Evolutionary conservation across 192 early-diverging fungal species (phyloP), one percentile per base, ranked within the genome.

Genomic region (Chytriomyces sp.): DNA sequence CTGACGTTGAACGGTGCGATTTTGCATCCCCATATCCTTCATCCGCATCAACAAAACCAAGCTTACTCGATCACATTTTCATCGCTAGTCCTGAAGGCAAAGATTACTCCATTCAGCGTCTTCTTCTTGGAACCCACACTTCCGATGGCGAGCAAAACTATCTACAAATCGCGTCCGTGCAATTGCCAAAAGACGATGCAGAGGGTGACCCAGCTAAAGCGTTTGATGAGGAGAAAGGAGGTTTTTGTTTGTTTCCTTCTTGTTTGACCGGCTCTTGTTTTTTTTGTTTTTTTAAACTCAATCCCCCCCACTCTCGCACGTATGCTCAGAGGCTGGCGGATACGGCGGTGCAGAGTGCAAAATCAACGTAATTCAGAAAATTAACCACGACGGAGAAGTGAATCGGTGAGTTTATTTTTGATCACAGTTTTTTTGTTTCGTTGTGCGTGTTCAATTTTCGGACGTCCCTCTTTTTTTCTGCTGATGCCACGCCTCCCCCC

Each of bases 371-470:
- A 85, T 86, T 68, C 97, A 99, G 85, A 92, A 91, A 45, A 99
- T 99, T 82, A 91, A 92, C 74, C 97, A 99, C 72, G 96, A 98
- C 50, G 96, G 96, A 67, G 97, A 99, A 84, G 94, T 98, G 64
- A 99, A 99, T 86, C 82, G 88, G 86, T 88, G 67, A 43, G 57
- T 11, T 46, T 20, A 9, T 35, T 62, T 64, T 10, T 49, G 7
- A 26, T 77, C 46, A 43, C 45, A 8, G 7, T 64, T 66, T 64
- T 49, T 75, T 75, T 66, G 23, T 7, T 20, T 76, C 11, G 3
- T 44, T 49, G n/a, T n/a, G n/a, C n/a, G n/a, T n/a, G 24, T 24
- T 35, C 28, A 35, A 43, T 78, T 79, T 16, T 77, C 69, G 50
- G 28, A 35, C 28, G 2, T 35, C 50, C 20, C 16, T 8, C 46